Base-by-base conservation (phyloP, 2,329 filamentous ascomycete genomes). In the Pseudogymnoascus sp. region DNA sequence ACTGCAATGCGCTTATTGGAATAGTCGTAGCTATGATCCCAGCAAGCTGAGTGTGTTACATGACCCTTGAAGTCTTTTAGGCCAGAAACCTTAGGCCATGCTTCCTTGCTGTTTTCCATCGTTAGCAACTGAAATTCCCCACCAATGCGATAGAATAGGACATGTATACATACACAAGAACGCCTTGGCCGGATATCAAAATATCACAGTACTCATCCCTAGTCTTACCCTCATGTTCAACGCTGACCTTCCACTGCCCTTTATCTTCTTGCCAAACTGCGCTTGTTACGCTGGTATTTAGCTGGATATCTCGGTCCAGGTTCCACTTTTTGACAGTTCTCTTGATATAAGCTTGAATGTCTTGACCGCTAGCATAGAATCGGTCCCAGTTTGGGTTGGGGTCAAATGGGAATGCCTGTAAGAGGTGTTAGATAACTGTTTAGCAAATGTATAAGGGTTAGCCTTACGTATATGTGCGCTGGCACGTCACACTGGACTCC, bases 11-110 rank as follows among this genome's bases (percentile, higher is more conserved):
- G 78, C 73, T 85, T 85, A 7, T 75, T 79, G 33, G 72, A 70
- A 15, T 82, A 66, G 60, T 79, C 76, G 65, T 83, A 83, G 45
- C 75, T 80, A 80, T 81, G 83, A 64, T 85, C 82, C 82, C 82
- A 85, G 13, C 81, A 70, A 5, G 82, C 81, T 2, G 78, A 80
- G 64, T 85, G 82, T 75, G 80, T 70, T 2, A 76, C 63, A 12
- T 72, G 73, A 10, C 79, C 79, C 58, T 75, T 71, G 66, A 79
- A 82, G 13, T 71, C 72, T 4, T 75, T 68, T 1, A 80, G 64
- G 0, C 79, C 79, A 1, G 74, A 68, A 18, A 81, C 78, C 9
- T 71, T 71, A 0, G 79, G 79, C 37, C 72, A 67, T 3, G 72
- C 73, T 33, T 73, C 71, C 58, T 73, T 66, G 60, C 71, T 70